Evolutionary conservation across 331 rosid species (phyloP).

Genomic region (Spiraea crenata): DNA sequence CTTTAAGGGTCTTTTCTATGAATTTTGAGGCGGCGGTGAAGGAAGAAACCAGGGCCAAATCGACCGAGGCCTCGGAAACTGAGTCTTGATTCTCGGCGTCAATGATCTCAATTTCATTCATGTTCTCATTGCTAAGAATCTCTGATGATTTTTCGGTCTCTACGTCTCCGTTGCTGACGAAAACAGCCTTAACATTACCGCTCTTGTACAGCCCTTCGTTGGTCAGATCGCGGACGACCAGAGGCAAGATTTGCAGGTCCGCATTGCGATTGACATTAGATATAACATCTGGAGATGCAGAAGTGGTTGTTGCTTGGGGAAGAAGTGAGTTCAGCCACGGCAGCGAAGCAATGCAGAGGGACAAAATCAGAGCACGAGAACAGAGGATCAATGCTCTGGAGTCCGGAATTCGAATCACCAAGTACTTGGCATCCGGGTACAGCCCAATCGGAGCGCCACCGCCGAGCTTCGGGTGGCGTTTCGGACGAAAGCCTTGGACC

Average conservation of each 20-base stretch:
- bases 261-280: too few species aligned
- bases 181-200: constrained; percentile 17
- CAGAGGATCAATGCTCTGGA: constrained; percentile 33
- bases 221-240: constrained; percentile 37
- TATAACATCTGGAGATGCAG: too few species aligned
- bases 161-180: constrained; percentile 11
- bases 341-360: constrained; percentile 31
- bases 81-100: constrained; percentile 31
- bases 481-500: constrained; percentile 25
- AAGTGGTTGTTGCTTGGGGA: constrained; percentile 9
- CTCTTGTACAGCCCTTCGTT: constrained; percentile 45
- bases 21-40: constrained; percentile 29
- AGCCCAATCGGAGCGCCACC: constrained; percentile 11
- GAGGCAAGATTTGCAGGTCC: constrained; percentile 14
- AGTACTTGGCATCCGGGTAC: constrained; percentile 30
- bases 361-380: constrained; percentile 25
- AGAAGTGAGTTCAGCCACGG: constrained; percentile 29
- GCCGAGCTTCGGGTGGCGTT: constrained; percentile 9
- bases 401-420: constrained; percentile 31
- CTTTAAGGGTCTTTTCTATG: constrained; percentile 46
- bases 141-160: background rate
- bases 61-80: constrained; percentile 19
- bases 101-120: constrained; percentile 36
- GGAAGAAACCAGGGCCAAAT: constrained; percentile 36
- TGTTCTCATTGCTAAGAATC: constrained; percentile 4